Base-by-base conservation (phyloP, 1,284 basidiomycete genomes). In the Tilletia setariae region DNA sequence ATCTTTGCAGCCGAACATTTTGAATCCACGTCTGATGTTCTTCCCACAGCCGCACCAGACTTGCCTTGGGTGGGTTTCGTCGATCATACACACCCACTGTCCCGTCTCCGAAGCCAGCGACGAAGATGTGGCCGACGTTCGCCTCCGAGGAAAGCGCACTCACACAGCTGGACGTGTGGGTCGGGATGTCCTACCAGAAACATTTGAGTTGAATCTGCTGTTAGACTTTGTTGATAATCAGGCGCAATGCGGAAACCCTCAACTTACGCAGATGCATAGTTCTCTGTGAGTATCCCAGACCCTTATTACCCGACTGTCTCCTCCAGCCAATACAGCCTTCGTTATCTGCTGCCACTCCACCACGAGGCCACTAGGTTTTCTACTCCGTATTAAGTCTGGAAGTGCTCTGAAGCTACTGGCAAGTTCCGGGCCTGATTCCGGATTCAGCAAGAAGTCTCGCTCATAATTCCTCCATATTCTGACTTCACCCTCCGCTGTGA, bases 261-360 rank as follows among this genome's bases (percentile, higher is more conserved):
- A 63, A 77, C 89, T 77, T 75, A 93, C 92, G 83, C 91, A 84
- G 43, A 91, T 85, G 77, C 91, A 90, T 25, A 88, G 88, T 83
- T 98, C 95, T 15, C 92, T 90, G 75, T 93, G 90, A 13, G 94
- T 94, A 82, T 98, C 95, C 96, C 96, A 98, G 0, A 94, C 87
- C 65, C 93, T 87, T 69, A 99, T 90, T 43, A 90, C 89, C 67
- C 90, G 88, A 63, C 92, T 91, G 83, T 98, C 95, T 7, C 96
- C 96, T 11, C 92, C 92, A 13, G 93, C 90, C 15, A 97, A 85
- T 40, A 98, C 84, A 47, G 89, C 89, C 0, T 95, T 96, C 35
- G 89, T 87, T 4, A 87, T 87, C 84, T 98, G 95, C 80, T 93
- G 92, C 96, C 96, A 99, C 70, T 95, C 93, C 64, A 91, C 89